A percentile compares a stretch with the other conserved stretches of the same genome.
These are phyloP conservation scores for Aureobasidium sp. DNA, from an alignment of 2,329 filamentous ascomycete genomes.

Conservation along the genomic window DNA sequence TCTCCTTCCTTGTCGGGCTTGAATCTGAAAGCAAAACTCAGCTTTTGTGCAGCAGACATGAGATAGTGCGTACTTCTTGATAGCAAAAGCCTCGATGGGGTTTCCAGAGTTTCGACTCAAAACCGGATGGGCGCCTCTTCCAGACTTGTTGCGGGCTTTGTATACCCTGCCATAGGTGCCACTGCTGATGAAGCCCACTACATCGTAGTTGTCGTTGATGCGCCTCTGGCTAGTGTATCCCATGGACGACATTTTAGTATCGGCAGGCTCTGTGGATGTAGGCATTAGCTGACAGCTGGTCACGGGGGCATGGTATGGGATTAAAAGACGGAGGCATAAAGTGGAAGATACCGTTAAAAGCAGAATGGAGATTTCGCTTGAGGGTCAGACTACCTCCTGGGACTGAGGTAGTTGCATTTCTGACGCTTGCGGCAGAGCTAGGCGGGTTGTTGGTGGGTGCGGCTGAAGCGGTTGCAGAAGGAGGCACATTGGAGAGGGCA, in stretches of 20 bases:
- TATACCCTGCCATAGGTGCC: constrained; percentile 98
- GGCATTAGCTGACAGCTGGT: not conserved
- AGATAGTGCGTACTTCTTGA: constrained; percentile 69
- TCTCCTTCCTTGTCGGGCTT: constrained; percentile 99
- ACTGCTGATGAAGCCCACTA: constrained; percentile 96
- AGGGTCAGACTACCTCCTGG: constrained; percentile 11
- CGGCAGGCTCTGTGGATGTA: constrained; percentile 1
- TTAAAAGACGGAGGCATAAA: not conserved
- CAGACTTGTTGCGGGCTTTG: constrained; percentile 76
- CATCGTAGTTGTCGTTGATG: constrained; percentile 88
- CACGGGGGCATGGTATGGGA: not conserved
- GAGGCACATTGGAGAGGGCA: constrained; percentile 11
- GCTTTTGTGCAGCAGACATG: not conserved
- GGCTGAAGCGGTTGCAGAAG: constrained; percentile 15
- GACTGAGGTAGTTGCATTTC: constrained; percentile 13
- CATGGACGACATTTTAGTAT: constrained; percentile 15
- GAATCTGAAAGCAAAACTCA: constrained; percentile 46
- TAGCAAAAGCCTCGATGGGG: constrained; percentile 74
- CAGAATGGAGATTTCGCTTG: constrained; percentile 31
- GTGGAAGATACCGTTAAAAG: constrained; percentile 33
- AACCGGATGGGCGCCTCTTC: constrained; percentile 36
- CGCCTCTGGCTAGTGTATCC: constrained; percentile 66
- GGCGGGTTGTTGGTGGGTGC: constrained; percentile 14
- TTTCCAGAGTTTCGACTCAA: constrained; percentile 20
- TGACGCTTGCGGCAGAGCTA: constrained; percentile 10